These are phyloP conservation scores for Lasiosphaeris hirsuta DNA, from an alignment of 495 filamentous ascomycete species.

Conservation along the genomic window DNA sequence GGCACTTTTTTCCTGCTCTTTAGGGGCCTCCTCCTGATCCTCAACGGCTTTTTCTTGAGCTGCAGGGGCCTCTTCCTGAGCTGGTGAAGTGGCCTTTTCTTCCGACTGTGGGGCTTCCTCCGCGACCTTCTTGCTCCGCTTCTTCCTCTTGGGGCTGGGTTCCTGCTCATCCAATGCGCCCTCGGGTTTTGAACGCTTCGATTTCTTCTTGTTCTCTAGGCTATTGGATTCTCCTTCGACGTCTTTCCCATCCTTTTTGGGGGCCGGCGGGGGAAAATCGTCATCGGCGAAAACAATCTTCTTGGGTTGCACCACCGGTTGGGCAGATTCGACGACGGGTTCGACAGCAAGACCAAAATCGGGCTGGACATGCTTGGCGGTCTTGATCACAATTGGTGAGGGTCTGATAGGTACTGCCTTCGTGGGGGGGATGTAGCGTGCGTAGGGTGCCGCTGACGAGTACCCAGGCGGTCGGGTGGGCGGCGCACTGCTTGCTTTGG, in stretches of 20 bases:
- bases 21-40: neutral
- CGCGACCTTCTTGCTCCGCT: neutral
- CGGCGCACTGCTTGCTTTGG: no score
- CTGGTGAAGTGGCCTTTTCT: neutral
- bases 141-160: conserved; percentile 23
- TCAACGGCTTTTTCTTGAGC: neutral
- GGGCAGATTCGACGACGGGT: no score
- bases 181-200: neutral
- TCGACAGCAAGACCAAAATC: conserved; percentile 2
- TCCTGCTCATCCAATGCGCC: conserved; percentile 16
- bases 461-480: neutral
- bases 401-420: neutral
- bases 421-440: conserved; percentile 38
- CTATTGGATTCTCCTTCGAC: conserved; percentile 14
- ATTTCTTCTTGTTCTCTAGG: conserved; percentile 14
- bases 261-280: conserved; percentile 19
- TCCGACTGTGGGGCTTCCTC: neutral
- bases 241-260: conserved; percentile 9
- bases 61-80: conserved; percentile 3
- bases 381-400: no score
- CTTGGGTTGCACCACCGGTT: conserved; percentile 15
- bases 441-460: conserved; percentile 22
- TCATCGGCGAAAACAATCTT: conserved; percentile 29
- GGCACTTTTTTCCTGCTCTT: neutral
- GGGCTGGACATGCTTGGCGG: no score